Evolutionary conservation across 176 grass and related monocot genomes (phyloP).

Genomic region (Avena sativa): DNA sequence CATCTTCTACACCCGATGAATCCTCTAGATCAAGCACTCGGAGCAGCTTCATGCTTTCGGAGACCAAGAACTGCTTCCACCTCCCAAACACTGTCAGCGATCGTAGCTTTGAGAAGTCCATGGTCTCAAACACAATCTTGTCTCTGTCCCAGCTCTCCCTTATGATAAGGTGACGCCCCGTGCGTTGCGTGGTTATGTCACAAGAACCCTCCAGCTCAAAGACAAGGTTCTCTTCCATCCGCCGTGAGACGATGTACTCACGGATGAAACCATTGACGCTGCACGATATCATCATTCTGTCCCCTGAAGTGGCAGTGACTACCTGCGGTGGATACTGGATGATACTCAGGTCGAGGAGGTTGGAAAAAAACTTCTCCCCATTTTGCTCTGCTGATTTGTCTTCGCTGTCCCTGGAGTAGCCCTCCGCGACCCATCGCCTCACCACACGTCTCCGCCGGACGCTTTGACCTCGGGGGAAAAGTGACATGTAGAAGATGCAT

Average conservation of each 20-base stretch:
- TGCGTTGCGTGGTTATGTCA: background rate
- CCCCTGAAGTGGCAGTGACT: rapidly evolving
- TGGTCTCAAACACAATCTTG: background rate
- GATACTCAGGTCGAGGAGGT: background rate
- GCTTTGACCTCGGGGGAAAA: conserved; percentile 20
- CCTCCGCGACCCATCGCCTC: conserved; percentile 51
- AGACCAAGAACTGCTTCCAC: background rate
- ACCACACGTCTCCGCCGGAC: conserved; percentile 21
- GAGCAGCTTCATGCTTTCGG: conserved; percentile 25
- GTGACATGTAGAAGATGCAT: conserved; percentile 51
- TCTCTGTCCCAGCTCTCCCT: background rate
- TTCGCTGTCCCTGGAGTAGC: background rate
- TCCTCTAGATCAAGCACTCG: conserved; percentile 55
- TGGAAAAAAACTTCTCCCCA: background rate
- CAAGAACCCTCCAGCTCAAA: background rate
- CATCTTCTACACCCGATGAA: background rate
- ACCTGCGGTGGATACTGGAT: background rate
- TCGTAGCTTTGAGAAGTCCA: conserved; percentile 24
- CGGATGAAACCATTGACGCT: conserved; percentile 43
- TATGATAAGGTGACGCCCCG: conserved; percentile 8
- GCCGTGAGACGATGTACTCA: conserved; percentile 29
- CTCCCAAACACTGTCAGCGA: conserved; percentile 34
- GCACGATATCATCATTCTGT: background rate
- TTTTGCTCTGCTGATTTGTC: background rate
- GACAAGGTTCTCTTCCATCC: conserved; percentile 35